A percentile compares a stretch with the other conserved stretches of the same genome.
Conservation (phyloP, 345 rosid genomes). For the Eucalyptus curtisii region DNA sequence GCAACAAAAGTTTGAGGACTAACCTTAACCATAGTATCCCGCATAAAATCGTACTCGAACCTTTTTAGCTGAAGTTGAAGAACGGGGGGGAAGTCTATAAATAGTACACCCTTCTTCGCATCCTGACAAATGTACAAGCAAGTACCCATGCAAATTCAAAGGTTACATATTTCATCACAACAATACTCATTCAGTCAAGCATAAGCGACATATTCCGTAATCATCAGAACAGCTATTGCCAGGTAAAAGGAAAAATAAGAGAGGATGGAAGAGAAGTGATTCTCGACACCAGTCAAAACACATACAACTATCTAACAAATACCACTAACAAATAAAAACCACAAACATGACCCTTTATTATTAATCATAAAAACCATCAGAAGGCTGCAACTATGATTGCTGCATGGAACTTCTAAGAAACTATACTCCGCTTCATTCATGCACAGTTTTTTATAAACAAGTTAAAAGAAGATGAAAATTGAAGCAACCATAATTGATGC, state of each 20-base stretch:
- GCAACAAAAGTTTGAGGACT: background rate
- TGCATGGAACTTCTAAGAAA: background rate
- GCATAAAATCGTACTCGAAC: conserved; percentile 54
- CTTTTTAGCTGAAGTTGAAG: conserved; percentile 55
- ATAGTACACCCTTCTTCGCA: conserved; percentile 50
- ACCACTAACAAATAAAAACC: background rate
- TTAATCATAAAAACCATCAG: background rate
- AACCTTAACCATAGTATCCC: conserved; percentile 59
- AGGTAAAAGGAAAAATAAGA: background rate
- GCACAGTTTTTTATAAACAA: background rate
- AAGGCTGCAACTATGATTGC: background rate
- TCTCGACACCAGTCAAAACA: background rate
- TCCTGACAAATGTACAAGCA: conserved; percentile 18
- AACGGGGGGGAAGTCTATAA: conserved; percentile 53
- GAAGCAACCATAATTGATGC: background rate
- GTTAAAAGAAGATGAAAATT: background rate
- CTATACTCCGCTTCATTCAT: background rate
- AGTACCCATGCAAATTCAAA: background rate
- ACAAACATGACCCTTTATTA: background rate
- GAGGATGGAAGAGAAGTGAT: background rate
- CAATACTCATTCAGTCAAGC: background rate
- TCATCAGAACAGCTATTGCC: background rate
- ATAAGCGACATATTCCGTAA: background rate
- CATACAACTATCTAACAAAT: background rate
- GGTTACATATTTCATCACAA: background rate